Conservation (phyloP, 1,139 yeast species). For the Candida tetrigidarum region DNA sequence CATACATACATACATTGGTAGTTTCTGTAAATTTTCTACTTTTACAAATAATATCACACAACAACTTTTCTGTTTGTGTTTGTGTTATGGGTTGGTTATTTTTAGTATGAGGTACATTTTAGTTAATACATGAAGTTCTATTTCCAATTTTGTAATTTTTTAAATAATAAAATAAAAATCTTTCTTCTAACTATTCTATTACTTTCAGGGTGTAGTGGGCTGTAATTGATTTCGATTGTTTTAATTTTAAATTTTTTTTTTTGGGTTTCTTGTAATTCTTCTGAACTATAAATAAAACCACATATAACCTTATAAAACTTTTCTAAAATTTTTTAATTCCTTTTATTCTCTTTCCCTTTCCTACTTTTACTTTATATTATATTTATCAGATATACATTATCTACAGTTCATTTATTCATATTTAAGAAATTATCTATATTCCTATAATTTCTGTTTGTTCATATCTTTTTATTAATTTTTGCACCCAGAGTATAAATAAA, state of each 20-base stretch:
- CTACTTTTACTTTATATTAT: neutral
- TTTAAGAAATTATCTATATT: too few species aligned
- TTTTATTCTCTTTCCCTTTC: neutral
- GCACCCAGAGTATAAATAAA: neutral
- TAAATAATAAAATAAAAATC: too few species aligned
- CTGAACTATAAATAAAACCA: slow-evolving; percentile 1
- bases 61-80: neutral
- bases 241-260: too few species aligned
- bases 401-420: neutral
- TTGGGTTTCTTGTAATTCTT: too few species aligned
- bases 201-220: neutral
- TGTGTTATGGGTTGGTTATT: too few species aligned
- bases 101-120: neutral
- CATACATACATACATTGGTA: too few species aligned
- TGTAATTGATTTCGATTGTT: too few species aligned
- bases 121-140: slow-evolving; percentile 2
- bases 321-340: neutral
- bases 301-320: neutral
- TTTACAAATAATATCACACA: neutral
- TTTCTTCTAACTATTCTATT: neutral
- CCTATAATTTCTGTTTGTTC: too few species aligned
- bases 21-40: neutral
- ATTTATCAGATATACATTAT: neutral
- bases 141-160: too few species aligned
- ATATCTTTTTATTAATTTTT: neutral